Conservation (phyloP, 2,329 filamentous ascomycete genomes). For the Verticillium nubilum region DNA sequence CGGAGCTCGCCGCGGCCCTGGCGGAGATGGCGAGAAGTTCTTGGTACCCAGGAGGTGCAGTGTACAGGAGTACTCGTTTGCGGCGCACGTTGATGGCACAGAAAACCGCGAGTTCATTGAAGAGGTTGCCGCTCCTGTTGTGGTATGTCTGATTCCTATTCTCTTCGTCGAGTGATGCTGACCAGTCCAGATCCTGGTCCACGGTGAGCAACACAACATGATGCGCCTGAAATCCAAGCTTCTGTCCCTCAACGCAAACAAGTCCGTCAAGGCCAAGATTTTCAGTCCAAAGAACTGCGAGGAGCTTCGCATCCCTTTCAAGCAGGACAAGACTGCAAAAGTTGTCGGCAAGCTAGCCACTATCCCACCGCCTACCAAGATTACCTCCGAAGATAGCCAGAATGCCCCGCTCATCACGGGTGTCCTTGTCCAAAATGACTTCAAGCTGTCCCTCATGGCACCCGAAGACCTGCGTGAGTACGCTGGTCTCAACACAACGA, state of each 20-base stretch:
- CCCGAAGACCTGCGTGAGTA: conserved; percentile 95
- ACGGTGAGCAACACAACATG: conserved; percentile 97
- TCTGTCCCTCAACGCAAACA: conserved; percentile 82
- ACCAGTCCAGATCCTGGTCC: conserved; percentile 77
- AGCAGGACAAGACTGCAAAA: conserved; percentile 89
- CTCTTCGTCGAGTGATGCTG: not conserved
- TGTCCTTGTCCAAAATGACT: conserved; percentile 94
- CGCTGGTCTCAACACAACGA: conserved; percentile 93
- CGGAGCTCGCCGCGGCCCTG: conserved; percentile 56
- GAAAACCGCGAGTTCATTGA: conserved; percentile 98
- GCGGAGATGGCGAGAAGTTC: conserved; percentile 73
- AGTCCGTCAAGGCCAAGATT: conserved; percentile 79
- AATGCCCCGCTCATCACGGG: conserved; percentile 64
- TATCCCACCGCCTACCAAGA: conserved; percentile 59
- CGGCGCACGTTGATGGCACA: conserved; percentile 90
- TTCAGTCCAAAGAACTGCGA: conserved; percentile 94
- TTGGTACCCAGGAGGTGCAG: conserved; percentile 92
- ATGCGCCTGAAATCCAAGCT: conserved; percentile 93
- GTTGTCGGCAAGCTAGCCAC: conserved; percentile 91
- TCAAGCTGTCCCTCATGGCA: conserved; percentile 95
- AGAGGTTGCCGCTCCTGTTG: conserved; percentile 84
- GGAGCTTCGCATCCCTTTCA: conserved; percentile 91
- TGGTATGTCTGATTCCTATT: conserved; percentile 56
- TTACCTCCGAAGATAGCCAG: conserved; percentile 23
- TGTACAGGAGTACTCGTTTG: conserved; percentile 91